These are phyloP conservation scores for Lactarius akahatsu DNA, from an alignment of 768 basidiomycete species.

Conservation along the genomic window DNA sequence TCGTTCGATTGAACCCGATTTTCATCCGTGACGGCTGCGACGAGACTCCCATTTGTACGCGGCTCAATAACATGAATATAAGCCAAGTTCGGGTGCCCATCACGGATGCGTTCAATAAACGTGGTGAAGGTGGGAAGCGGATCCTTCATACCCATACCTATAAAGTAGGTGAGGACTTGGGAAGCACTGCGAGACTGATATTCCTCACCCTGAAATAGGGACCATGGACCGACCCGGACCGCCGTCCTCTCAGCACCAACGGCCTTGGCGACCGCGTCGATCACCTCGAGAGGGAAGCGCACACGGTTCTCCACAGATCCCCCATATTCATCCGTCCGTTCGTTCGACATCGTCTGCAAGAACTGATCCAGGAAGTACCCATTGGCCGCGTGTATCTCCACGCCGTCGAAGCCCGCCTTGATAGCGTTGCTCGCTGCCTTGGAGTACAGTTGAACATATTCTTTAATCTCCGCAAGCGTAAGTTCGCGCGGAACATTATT, in stretches of 20 bases:
- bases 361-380: constrained; percentile 41
- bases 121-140: constrained; percentile 17
- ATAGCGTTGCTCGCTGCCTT: constrained; percentile 41
- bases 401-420: constrained; percentile 45
- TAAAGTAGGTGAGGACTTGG: background rate
- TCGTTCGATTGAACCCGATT: background rate
- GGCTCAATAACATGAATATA: constrained; percentile 20
- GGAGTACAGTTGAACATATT: constrained; percentile 33
- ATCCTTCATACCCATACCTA: constrained; percentile 23
- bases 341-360: constrained; percentile 38
- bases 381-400: constrained; percentile 36
- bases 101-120: constrained; percentile 13
- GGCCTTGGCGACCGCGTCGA: constrained; percentile 38
- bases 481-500: constrained; percentile 34
- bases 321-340: constrained; percentile 47
- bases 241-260: constrained; percentile 42
- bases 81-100: constrained; percentile 12
- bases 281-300: constrained; percentile 42
- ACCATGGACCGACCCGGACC: constrained; percentile 41
- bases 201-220: constrained; percentile 32
- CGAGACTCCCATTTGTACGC: background rate
- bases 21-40: background rate
- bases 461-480: constrained; percentile 32
- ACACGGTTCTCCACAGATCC: constrained; percentile 46
- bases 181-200: background rate